A percentile compares a stretch with the other conserved stretches of the same genome.
Conservation (phyloP, 495 filamentous ascomycete species). For the Apodospora peruviana region DNA sequence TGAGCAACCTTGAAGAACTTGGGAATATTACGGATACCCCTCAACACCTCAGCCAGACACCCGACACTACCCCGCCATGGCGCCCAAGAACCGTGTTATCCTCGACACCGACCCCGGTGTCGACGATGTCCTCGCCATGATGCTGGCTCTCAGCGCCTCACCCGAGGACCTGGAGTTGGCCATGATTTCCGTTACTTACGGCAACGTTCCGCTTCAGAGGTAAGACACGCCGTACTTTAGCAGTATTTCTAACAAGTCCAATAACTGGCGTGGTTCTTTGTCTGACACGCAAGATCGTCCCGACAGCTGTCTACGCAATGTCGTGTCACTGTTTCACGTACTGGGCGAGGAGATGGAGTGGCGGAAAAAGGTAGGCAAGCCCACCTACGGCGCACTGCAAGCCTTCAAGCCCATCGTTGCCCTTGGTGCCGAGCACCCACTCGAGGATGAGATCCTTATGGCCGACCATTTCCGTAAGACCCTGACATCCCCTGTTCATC, state of each 20-base stretch:
- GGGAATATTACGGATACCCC: neutral
- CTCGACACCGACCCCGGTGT: constrained; percentile 93
- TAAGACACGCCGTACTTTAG: too few species aligned
- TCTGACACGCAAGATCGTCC: constrained; percentile 13
- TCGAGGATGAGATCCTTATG: constrained; percentile 77
- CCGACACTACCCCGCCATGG: constrained; percentile 32
- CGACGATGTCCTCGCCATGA: constrained; percentile 80
- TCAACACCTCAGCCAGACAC: constrained; percentile 4
- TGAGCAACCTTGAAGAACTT: neutral
- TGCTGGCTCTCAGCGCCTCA: constrained; percentile 79
- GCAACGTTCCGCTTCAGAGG: constrained; percentile 82
- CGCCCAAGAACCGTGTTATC: constrained; percentile 68
- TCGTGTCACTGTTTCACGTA: constrained; percentile 85
- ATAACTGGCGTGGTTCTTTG: too few species aligned
- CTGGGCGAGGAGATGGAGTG: constrained; percentile 86
- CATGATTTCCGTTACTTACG: constrained; percentile 88
- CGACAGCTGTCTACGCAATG: constrained; percentile 77
- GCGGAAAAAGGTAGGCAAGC: constrained; percentile 58
- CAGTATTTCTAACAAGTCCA: constrained; percentile 28
- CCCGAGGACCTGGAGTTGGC: constrained; percentile 80
- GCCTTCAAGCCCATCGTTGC: constrained; percentile 74
- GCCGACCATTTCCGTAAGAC: constrained; percentile 82
- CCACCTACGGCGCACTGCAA: constrained; percentile 60
- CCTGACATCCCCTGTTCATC: neutral
- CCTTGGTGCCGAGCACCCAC: constrained; percentile 75